Evolutionary conservation across 345 rosid genomes (phyloP), one percentile per base, ranked within the genome.

Genomic region (Camelina sativa): DNA sequence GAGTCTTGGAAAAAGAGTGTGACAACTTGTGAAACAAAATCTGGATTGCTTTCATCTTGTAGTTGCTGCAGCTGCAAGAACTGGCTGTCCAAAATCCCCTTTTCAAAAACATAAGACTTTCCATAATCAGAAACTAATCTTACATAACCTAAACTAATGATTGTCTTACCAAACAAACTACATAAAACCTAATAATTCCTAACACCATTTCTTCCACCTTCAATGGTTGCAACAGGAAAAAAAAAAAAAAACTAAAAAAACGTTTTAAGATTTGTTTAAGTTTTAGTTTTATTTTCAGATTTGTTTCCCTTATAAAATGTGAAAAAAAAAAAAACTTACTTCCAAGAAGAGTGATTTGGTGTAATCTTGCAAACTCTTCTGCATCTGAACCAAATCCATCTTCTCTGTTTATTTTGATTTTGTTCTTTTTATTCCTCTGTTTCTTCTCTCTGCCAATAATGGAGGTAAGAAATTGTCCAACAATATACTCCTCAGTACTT

Each of bases 1-100:
- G 99, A 87, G 76, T 95, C 99, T 58, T 83, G 90, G 76, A 95
- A 95, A 85, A 95, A 95, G 52, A 92, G 91, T 62, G 93, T 75
- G n/a, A 89, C 93, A 57, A 95, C 96, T 86, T 95, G 93, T 67
- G 82, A 91, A 67, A 90, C 97, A 84, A 95, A 95, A 82, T 89
- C 92, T 59, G 99, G 97, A 84, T 87, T 92, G 87, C 89, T 89
- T 80, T 95, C 99, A 82, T 95, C 99, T 84, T 88, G 97, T 71
- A 95, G 85, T 69, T 90, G 89, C 80, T 88, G 97, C 61, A 95
- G 91, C 85, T 90, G 97, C 61, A 82, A 68, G 71, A 86, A 91
- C 86, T 95, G 99, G 62, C 83, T 66, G 73, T 92, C 99, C 89
- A 95, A 73, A 82, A 89, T 65, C 17, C 97, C 96, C 97, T 94